Percentiles rank a stretch among this genome's conserved stretches.
phyloP scores from a whole-genome alignment of 495 filamentous ascomycete genomes.

The Hyphodiscus hymeniophilus region DNA sequence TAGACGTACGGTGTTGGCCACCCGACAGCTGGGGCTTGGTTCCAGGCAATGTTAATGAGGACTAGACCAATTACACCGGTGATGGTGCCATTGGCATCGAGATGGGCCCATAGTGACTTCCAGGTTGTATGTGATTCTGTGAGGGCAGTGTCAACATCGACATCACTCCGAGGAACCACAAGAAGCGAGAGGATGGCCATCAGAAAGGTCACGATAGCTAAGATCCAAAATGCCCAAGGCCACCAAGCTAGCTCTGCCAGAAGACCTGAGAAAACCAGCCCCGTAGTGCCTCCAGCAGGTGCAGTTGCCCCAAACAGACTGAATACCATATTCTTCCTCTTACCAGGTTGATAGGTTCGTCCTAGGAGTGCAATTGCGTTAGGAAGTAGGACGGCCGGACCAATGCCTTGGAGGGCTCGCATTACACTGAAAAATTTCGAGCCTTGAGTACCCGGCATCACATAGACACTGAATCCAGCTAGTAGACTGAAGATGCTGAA shows the following conservation, averaged over 20 bases:
- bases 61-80: constrained; percentile 48
- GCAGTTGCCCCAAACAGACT: constrained; percentile 54
- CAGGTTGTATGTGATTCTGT: constrained; percentile 12
- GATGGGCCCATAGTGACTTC: constrained; percentile 16
- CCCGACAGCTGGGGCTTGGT: constrained; percentile 50
- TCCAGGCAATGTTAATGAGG: constrained; percentile 53
- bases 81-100: constrained; percentile 43
- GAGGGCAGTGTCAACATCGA: constrained; percentile 21
- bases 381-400: constrained; percentile 51
- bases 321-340: constrained; percentile 55
- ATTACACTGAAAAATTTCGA: constrained; percentile 49
- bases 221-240: constrained; percentile 59
- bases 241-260: constrained; percentile 50
- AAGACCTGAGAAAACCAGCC: constrained; percentile 39
- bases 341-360: constrained; percentile 41
- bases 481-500: constrained; percentile 51
- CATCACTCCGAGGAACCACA: constrained; percentile 33
- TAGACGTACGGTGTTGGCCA: constrained; percentile 49
- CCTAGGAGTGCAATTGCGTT: constrained; percentile 59
- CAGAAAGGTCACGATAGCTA: constrained; percentile 36
- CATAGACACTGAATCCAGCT: constrained; percentile 38
- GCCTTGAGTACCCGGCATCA: constrained; percentile 21
- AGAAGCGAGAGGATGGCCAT: constrained; percentile 33
- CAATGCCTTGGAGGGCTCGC: constrained; percentile 53
- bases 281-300: constrained; percentile 45